phyloP scores from a whole-genome alignment of 2,329 filamentous ascomycete species.

The Ceratocystis papillata region DNA sequence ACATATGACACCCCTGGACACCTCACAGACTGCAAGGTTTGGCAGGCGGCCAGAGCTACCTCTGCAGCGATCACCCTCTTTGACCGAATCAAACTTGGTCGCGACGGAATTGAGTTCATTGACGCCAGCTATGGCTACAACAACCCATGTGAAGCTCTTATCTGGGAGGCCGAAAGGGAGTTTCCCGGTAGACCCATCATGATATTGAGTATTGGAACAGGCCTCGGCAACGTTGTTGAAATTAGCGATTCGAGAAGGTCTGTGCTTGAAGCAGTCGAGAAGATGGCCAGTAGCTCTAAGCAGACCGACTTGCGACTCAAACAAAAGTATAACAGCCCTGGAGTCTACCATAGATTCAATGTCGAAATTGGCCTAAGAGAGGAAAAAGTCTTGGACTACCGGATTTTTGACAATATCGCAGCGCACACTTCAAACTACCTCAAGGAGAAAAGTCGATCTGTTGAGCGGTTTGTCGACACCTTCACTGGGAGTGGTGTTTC shows the following conservation, averaged over 20 bases:
- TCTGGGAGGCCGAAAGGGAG: conserved; percentile 28
- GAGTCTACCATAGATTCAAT: conserved; percentile 29
- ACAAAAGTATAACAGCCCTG: conserved; percentile 25
- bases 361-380: conserved; percentile 29
- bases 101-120: no score
- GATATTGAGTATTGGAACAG: conserved; percentile 29
- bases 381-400: conserved; percentile 28
- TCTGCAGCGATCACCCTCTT: conserved; percentile 30
- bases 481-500: background rate
- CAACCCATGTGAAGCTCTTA: conserved; percentile 30
- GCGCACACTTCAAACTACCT: conserved; percentile 27
- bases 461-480: background rate
- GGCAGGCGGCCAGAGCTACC: conserved; percentile 30
- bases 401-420: conserved; percentile 26
- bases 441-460: conserved; percentile 7
- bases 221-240: conserved; percentile 26
- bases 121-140: no score
- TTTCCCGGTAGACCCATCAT: conserved; percentile 26
- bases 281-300: background rate
- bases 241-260: conserved; percentile 23
- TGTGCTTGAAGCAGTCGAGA: background rate
- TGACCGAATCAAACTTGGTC: conserved; percentile 28
- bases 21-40: conserved; percentile 28
- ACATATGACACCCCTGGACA: no score
- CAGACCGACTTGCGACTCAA: no score